Conservation (phyloP, 768 basidiomycete genomes). For the Lentinula detonsa region DNA sequence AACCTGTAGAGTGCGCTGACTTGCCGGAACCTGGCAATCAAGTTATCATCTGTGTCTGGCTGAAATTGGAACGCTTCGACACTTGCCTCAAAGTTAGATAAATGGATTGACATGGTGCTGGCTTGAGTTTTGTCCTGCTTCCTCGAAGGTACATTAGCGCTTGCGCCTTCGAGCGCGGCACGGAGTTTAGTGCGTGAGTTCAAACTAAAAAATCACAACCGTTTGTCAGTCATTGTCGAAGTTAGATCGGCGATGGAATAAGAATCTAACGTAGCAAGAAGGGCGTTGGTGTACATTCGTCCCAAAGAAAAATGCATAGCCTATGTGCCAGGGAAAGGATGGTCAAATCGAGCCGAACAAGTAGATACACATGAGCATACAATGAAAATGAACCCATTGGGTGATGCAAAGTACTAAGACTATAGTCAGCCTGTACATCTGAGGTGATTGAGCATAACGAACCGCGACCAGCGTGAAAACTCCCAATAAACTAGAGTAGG, state of each 20-base stretch:
- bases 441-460: background rate
- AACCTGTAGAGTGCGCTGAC: background rate
- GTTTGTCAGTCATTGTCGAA: background rate
- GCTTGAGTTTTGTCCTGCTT: background rate
- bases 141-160: background rate
- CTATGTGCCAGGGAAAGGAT: background rate
- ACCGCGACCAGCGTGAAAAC: conserved; percentile 9
- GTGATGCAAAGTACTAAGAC: conserved; percentile 13
- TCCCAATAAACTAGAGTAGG: conserved; percentile 6
- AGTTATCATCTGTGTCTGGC: background rate
- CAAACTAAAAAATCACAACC: background rate
- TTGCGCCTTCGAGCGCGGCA: background rate
- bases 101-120: background rate
- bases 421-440: background rate
- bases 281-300: conserved; percentile 18
- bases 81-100: background rate
- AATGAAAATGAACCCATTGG: conserved; percentile 15
- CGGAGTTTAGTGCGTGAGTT: background rate
- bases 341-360: no score
- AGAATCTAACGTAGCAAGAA: conserved; percentile 16
- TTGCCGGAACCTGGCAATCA: background rate
- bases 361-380: background rate
- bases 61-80: no score
- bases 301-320: conserved; percentile 21
- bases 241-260: background rate